Percentiles rank a stretch among this genome's conserved stretches.
Evolutionary conservation across 2,329 filamentous ascomycete species (phyloP).

Genomic region (Nothophoma quercina): DNA sequence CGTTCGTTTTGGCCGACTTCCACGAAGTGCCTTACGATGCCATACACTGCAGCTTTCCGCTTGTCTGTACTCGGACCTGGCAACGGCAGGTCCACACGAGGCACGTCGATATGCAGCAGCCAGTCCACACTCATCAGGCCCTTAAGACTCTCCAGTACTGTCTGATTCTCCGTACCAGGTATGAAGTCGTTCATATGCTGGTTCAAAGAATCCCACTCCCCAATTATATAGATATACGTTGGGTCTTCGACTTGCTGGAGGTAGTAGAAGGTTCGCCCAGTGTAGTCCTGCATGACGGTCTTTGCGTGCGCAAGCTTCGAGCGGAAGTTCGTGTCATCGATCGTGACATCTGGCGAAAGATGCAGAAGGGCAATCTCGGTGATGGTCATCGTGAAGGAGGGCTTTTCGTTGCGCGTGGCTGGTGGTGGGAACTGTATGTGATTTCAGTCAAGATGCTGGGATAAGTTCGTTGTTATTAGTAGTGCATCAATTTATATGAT

Average conservation of each 20-base stretch:
- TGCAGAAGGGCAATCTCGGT: conserved; percentile 58
- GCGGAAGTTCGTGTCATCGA: conserved; percentile 31
- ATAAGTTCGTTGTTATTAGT: background rate
- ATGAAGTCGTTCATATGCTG: conserved; percentile 56
- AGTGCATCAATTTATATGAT: background rate
- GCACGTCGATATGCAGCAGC: conserved; percentile 54
- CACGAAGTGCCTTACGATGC: conserved; percentile 48
- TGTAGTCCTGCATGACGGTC: conserved; percentile 48
- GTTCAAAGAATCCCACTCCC: conserved; percentile 54
- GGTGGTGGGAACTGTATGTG: background rate
- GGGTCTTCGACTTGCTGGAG: conserved; percentile 57
- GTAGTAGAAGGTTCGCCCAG: conserved; percentile 48
- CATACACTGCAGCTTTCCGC: conserved; percentile 27
- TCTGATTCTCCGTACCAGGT: conserved; percentile 52
- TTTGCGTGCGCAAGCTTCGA: conserved; percentile 49
- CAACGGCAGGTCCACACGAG: conserved; percentile 44
- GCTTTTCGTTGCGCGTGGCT: background rate
- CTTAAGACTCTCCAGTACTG: conserved; percentile 46
- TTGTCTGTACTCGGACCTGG: conserved; percentile 11
- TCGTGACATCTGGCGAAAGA: conserved; percentile 36
- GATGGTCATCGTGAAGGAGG: conserved; percentile 42
- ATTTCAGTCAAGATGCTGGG: background rate
- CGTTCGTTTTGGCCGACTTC: conserved; percentile 24
- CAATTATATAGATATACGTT: conserved; percentile 53
- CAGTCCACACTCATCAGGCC: conserved; percentile 52